phyloP scores from a whole-genome alignment of 2,329 filamentous ascomycete species.

The Aspergillus uvarum region DNA sequence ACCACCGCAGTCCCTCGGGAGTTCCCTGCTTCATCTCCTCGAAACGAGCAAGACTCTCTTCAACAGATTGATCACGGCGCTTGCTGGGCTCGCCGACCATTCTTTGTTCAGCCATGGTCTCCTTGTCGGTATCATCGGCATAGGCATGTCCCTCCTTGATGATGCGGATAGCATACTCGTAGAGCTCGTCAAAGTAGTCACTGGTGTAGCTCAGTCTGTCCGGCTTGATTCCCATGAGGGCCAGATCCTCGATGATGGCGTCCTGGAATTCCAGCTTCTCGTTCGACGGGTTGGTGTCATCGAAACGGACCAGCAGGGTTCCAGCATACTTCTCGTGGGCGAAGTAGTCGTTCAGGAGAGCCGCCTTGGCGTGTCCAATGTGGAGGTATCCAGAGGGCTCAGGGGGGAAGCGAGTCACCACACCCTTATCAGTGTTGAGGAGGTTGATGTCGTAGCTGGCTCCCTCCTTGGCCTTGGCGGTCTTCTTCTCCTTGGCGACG shows the following conservation, averaged over 20 bases:
- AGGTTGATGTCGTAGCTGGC: conserved; percentile 87
- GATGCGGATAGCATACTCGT: conserved; percentile 78
- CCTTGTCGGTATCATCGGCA: conserved; percentile 88
- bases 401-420: conserved; percentile 88
- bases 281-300: conserved; percentile 96
- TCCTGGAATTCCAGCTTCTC: conserved; percentile 97
- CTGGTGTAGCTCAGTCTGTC: conserved; percentile 86
- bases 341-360: conserved; percentile 93
- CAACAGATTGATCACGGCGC: conserved; percentile 72
- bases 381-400: conserved; percentile 96
- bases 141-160: conserved; percentile 88
- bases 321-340: conserved; percentile 91
- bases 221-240: conserved; percentile 86
- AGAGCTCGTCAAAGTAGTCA: conserved; percentile 92
- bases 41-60: conserved; percentile 83
- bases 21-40: conserved; percentile 90
- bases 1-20: conserved; percentile 77
- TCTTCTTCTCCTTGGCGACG: conserved; percentile 67
- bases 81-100: conserved; percentile 80
- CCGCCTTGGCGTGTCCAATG: conserved; percentile 93
- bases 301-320: conserved; percentile 85
- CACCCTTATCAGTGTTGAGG: conserved; percentile 79
- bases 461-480: conserved; percentile 69
- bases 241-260: conserved; percentile 86
- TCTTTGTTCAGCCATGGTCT: conserved; percentile 81